Evolutionary conservation across 331 rosid species (phyloP).

Genomic region (Ulmus americana): DNA sequence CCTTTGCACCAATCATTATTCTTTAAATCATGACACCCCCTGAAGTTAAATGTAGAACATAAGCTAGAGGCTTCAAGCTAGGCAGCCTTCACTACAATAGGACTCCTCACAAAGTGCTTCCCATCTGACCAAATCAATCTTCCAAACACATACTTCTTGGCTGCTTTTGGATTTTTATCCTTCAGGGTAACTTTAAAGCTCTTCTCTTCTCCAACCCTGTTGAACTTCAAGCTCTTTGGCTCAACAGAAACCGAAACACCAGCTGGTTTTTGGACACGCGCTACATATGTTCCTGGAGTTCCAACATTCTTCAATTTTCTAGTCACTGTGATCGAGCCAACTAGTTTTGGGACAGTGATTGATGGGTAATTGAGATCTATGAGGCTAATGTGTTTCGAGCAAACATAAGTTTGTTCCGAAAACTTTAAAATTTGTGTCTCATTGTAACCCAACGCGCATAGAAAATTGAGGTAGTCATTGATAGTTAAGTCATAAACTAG

Average conservation of each 20-base stretch:
- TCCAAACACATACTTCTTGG: constrained; percentile 54
- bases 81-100: constrained; percentile 56
- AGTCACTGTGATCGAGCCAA: constrained; percentile 39
- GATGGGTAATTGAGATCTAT: constrained; percentile 76
- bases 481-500: constrained; percentile 62
- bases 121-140: constrained; percentile 75
- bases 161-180: constrained; percentile 27
- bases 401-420: constrained; percentile 34
- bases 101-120: constrained; percentile 62
- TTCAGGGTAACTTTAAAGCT: constrained; percentile 42
- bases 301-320: constrained; percentile 73
- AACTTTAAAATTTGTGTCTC: constrained; percentile 41
- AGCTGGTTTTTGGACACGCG: constrained; percentile 35
- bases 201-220: constrained; percentile 54
- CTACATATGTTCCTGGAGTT: constrained; percentile 51
- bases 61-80: constrained; percentile 15
- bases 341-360: constrained; percentile 64
- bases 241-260: constrained; percentile 48
- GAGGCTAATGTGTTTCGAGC: constrained; percentile 35
- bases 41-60: constrained; percentile 3
- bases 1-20: constrained; percentile 15
- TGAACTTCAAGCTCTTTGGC: constrained; percentile 59
- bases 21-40: constrained; percentile 5
- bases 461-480: constrained; percentile 54
- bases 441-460: constrained; percentile 63